Conservation (phyloP, 331 rosid genomes). For the Phaseolus coccineus region DNA sequence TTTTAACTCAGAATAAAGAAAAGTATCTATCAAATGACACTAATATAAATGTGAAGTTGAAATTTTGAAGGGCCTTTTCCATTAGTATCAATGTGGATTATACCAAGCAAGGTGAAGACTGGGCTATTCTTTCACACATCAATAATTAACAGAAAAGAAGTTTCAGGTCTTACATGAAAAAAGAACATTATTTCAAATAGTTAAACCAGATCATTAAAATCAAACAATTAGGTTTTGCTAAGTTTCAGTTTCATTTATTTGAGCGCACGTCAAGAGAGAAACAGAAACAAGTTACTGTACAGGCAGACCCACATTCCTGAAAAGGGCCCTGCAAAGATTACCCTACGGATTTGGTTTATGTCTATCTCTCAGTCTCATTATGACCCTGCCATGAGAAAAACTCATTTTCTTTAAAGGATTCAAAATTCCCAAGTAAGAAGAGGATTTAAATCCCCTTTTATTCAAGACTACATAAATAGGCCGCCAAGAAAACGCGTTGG, state of each 20-base stretch:
- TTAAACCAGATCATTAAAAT: neutral
- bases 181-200: neutral
- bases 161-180: neutral
- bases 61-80: neutral
- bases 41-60: neutral
- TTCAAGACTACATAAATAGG: neutral
- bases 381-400: constrained; percentile 1
- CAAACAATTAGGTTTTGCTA: neutral
- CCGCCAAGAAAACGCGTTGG: no score
- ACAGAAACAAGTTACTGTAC: neutral
- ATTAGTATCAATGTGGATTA: neutral
- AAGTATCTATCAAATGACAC: neutral
- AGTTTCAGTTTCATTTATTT: neutral
- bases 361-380: no score
- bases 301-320: neutral
- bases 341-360: neutral
- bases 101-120: neutral
- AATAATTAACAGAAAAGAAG: neutral
- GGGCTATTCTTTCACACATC: no score
- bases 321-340: neutral
- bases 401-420: neutral
- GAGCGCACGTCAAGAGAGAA: neutral
- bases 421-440: constrained; percentile 1
- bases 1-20: no score
- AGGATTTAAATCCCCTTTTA: constrained; percentile 10